Evolutionary conservation across 768 basidiomycete species (phyloP).

Genomic region (Mycena vulgaris): DNA sequence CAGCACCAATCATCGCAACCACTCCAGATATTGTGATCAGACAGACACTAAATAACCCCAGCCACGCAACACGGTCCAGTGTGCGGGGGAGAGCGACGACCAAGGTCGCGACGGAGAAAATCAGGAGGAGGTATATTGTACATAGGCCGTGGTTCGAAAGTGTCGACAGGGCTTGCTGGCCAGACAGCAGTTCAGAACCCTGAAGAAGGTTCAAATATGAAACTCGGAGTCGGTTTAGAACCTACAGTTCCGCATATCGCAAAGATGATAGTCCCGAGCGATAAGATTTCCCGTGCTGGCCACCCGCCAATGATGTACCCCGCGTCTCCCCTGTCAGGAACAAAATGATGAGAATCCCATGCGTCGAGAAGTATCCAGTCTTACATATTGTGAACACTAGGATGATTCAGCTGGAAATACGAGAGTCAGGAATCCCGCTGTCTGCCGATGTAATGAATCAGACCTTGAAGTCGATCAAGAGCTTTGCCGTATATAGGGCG

Average conservation of each 20-base stretch:
- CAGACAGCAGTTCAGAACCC: constrained; percentile 66
- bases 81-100: constrained; percentile 64
- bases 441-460: too few relatives aligned
- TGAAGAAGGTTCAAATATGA: constrained; percentile 36
- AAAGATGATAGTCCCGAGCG: constrained; percentile 64
- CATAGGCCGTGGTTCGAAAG: constrained; percentile 67
- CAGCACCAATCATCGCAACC: constrained; percentile 67
- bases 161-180: constrained; percentile 65
- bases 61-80: constrained; percentile 61
- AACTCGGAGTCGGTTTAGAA: constrained; percentile 36
- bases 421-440: too few relatives aligned
- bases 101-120: constrained; percentile 62
- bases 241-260: constrained; percentile 63
- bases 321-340: constrained; percentile 60
- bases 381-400: constrained; percentile 68
- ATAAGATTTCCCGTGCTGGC: constrained; percentile 61
- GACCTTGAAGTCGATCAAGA: constrained; percentile 72
- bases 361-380: constrained; percentile 10
- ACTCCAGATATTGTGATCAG: constrained; percentile 63
- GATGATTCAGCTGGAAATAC: constrained; percentile 58
- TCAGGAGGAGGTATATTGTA: constrained; percentile 59
- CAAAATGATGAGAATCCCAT: neutral
- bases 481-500: constrained; percentile 66
- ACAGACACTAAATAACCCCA: constrained; percentile 60
- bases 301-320: constrained; percentile 66